Conservation (phyloP, 352 stramenopile genomes). For the Globisporangium megalacanthum region DNA sequence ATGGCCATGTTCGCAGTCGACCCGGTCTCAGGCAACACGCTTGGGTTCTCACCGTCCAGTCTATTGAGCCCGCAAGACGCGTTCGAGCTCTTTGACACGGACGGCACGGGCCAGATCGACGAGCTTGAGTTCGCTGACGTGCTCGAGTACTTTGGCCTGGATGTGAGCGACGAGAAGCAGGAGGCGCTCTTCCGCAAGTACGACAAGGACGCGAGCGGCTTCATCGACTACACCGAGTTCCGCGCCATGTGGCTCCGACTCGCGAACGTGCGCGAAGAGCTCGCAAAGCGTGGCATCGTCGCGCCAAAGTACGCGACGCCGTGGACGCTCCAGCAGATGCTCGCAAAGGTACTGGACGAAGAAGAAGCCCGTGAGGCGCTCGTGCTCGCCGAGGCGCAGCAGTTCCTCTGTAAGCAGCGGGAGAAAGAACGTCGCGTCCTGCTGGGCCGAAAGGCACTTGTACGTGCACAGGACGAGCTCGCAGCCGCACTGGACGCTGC, state of each 20-base stretch:
- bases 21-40: constrained; percentile 70
- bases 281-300: constrained; percentile 83
- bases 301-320: constrained; percentile 84
- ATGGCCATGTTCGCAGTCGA: constrained; percentile 91
- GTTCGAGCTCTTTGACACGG: constrained; percentile 90
- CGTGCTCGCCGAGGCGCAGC: constrained; percentile 72
- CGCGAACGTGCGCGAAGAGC: constrained; percentile 73
- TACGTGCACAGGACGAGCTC: constrained; percentile 81
- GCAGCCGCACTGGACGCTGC: constrained; percentile 84
- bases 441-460: constrained; percentile 40
- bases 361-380: constrained; percentile 84
- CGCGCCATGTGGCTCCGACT: constrained; percentile 88
- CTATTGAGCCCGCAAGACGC: constrained; percentile 83
- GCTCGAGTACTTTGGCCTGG: constrained; percentile 91
- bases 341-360: constrained; percentile 87
- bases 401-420: constrained; percentile 69
- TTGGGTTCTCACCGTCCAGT: constrained; percentile 79
- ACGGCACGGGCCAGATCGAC: constrained; percentile 87
- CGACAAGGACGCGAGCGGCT: constrained; percentile 88
- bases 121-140: constrained; percentile 92
- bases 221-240: constrained; percentile 94
- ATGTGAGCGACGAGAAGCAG: constrained; percentile 86
- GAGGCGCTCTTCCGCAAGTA: constrained; percentile 92
- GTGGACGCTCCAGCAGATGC: constrained; percentile 74
- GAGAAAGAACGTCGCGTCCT: constrained; percentile 49